Evolutionary conservation across 2,329 filamentous ascomycete genomes (phyloP).

Genomic region (Apiospora phragmitis): DNA sequence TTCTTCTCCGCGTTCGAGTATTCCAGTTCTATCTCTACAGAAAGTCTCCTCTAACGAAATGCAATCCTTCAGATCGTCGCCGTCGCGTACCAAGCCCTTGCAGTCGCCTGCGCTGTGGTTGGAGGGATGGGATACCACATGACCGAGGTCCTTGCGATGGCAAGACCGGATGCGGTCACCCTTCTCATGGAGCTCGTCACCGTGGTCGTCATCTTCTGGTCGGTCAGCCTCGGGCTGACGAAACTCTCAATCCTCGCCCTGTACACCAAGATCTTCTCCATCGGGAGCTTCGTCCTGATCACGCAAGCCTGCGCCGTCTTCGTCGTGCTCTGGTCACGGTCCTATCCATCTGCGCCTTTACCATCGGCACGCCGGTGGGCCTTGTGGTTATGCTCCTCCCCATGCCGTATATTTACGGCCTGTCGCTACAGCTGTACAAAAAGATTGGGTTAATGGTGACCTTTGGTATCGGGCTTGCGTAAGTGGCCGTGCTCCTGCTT

Average conservation of each 20-base stretch:
- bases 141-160: neutral
- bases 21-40: neutral
- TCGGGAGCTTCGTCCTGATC: neutral
- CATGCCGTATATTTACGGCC: conserved; percentile 31
- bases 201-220: conserved; percentile 8
- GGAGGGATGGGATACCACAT: neutral
- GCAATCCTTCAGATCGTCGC: neutral
- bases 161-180: neutral
- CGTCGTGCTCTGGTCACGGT: conserved; percentile 12
- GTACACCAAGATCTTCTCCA: conserved; percentile 7
- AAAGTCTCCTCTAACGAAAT: neutral
- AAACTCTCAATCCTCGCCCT: conserved; percentile 3
- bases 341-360: conserved; percentile 19
- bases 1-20: neutral
- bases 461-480: conserved; percentile 37
- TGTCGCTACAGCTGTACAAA: conserved; percentile 32
- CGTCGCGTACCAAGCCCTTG: neutral
- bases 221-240: conserved; percentile 2
- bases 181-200: neutral
- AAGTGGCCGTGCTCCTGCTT: conserved; percentile 16
- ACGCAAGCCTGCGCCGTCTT: neutral
- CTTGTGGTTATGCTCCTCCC: conserved; percentile 32
- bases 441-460: conserved; percentile 31
- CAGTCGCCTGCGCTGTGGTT: neutral
- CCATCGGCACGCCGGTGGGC: conserved; percentile 21